Conservation (phyloP, 495 filamentous ascomycete species). For the Bacidia rubella region DNA sequence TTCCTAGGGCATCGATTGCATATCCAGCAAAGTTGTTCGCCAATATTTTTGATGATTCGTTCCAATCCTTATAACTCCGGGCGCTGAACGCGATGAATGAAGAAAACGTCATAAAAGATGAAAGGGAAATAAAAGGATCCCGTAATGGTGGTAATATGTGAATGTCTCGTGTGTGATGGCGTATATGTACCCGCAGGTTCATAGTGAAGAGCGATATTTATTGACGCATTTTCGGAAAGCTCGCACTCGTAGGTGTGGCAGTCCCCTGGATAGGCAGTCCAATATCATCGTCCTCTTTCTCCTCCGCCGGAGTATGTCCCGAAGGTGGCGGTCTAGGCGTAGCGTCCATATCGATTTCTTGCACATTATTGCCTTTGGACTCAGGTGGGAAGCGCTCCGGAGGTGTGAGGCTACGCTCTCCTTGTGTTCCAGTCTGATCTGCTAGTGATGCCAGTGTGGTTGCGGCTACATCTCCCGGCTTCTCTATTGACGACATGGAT, state of each 20-base stretch:
- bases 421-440: not conserved
- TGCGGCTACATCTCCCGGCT: not conserved
- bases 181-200: too few species aligned
- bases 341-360: slow-evolving; percentile 20
- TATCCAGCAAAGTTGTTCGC: too few species aligned
- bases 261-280: not conserved
- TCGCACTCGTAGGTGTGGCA: not conserved
- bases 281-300: slow-evolving; percentile 2
- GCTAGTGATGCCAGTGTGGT: not conserved
- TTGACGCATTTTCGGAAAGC: not conserved
- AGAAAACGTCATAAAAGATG: too few species aligned
- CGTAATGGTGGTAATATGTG: too few species aligned
- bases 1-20: too few species aligned
- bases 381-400: slow-evolving; percentile 16
- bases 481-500: slow-evolving; percentile 4
- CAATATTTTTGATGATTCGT: too few species aligned
- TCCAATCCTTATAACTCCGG: too few species aligned
- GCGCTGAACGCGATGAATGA: too few species aligned
- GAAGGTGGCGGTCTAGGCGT: slow-evolving; percentile 37
- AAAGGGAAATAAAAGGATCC: too few species aligned
- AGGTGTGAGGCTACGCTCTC: slow-evolving; percentile 6
- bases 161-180: too few species aligned
- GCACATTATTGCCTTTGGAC: slow-evolving; percentile 9
- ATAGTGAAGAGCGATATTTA: not conserved
- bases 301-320: not conserved